Evolutionary conservation across 805 yeast genomes (phyloP), one percentile per base, ranked within the genome.

Genomic region (Diddensiella santjacobensis): DNA sequence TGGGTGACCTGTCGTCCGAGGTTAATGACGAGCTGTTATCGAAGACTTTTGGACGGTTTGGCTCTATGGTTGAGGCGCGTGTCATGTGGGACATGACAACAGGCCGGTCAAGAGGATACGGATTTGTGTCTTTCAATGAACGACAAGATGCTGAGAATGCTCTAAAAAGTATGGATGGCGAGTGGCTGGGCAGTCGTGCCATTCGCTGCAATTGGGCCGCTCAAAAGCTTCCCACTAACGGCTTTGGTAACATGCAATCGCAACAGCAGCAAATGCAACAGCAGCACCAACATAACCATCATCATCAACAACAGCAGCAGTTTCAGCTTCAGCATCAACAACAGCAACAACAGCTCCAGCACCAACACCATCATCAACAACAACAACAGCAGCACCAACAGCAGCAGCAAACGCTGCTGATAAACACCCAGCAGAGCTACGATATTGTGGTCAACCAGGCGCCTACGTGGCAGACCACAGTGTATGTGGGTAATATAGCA

Each of bases 41-140:
- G 44, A 68, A 65, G 39, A 72, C 84, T 10, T 88, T 88, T 61
- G 84, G 77, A 63, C 71, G 72, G 17, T 84, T 77, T 64, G 71
- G 72, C 15, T 76, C 88, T 1, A 70, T 85, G 58, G 70, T 79
- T 41, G 93, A 86, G 64, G 96, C 95, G 10, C 89, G 88, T 58
- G 96, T 88, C 26, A 89, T 88, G 96, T 88, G 96, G 96, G 96
- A 89, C 64, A 87, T 87, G 95, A 90, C 86, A 64, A 84, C 93
- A 22, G 93, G 95, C 38, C 75, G 96, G 62, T 87, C 95, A 2
- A 48, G 96, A 68, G 95, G 96, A 31, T 88, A 88, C 62, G 96
- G 96, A 2, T 88, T 89, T 66, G 93, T 87, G 10, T 82, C 91
- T 1, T 89, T 89, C 60, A 65, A 71, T 22, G 77, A 75, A 22